Evolutionary conservation across 2,329 filamentous ascomycete genomes (phyloP).

Genomic region (Didymella segeticola): DNA sequence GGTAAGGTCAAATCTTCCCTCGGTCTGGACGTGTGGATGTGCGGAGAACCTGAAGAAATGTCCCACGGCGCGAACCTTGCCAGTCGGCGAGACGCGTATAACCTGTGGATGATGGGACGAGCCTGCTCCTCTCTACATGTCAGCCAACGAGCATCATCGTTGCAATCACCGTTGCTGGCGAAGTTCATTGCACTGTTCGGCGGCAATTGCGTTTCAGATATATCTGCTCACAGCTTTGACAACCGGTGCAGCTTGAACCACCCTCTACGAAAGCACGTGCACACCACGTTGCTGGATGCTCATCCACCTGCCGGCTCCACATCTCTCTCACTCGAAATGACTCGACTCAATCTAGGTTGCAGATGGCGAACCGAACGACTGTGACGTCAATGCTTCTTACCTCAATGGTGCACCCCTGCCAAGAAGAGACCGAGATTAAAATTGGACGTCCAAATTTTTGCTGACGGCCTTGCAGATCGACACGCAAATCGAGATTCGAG

Average conservation of each 20-base stretch:
- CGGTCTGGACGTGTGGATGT: conserved; percentile 10
- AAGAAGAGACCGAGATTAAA: conserved; percentile 11
- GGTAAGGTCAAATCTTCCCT: conserved; percentile 11
- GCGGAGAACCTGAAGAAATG: conserved; percentile 9
- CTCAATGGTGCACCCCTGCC: conserved; percentile 6
- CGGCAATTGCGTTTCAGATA: background rate
- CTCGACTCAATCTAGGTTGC: background rate
- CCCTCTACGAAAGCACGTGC: background rate
- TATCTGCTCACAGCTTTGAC: background rate
- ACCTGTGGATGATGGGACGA: background rate
- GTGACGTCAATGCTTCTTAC: conserved; percentile 10
- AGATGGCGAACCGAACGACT: background rate
- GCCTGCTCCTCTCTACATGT: background rate
- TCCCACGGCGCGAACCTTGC: conserved; percentile 4
- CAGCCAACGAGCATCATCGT: conserved; percentile 7
- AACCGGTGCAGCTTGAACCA: background rate
- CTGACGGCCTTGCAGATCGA: conserved; percentile 5
- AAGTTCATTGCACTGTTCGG: background rate
- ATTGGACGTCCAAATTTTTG: conserved; percentile 1
- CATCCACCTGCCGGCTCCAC: conserved; percentile 6
- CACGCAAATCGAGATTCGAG: conserved; percentile 4
- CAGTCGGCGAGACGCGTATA: conserved; percentile 2
- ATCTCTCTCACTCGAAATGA: background rate
- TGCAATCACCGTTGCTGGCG: background rate
- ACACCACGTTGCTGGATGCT: conserved; percentile 7